Percentiles rank a stretch among this genome's conserved stretches.
Evolutionary conservation across 345 rosid genomes (phyloP).

Genomic region (Angophora floribunda): DNA sequence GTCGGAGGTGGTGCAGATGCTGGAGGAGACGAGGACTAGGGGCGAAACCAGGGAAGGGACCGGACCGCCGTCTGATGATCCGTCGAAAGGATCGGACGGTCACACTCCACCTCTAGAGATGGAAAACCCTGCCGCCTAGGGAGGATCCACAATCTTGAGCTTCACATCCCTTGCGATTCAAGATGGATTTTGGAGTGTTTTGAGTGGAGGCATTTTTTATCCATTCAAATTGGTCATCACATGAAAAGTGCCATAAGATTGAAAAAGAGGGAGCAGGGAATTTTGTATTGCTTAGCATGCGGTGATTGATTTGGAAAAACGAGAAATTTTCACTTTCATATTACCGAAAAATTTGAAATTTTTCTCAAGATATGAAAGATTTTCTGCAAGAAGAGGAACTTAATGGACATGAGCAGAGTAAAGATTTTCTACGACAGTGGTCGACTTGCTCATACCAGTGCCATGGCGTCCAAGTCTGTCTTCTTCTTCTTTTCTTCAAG

Average conservation of each 20-base stretch:
- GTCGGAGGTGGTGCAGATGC: slow-evolving; percentile 79
- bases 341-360: not conserved
- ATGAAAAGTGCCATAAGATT: not conserved
- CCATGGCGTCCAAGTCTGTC: not conserved
- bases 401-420: not conserved
- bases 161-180: not conserved
- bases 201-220: not conserved
- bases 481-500: not conserved
- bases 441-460: not conserved
- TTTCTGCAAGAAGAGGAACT: not conserved
- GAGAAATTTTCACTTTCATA: not conserved
- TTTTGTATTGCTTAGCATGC: not conserved
- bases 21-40: slow-evolving; percentile 63
- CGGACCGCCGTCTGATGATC: slow-evolving; percentile 82
- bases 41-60: slow-evolving; percentile 72
- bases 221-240: not conserved
- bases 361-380: not conserved
- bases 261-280: not conserved
- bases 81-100: slow-evolving; percentile 73
- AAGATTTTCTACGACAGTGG: not conserved
- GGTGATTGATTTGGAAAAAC: not conserved
- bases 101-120: slow-evolving; percentile 66
- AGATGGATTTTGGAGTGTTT: not conserved
- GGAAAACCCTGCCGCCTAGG: slow-evolving; percentile 36
- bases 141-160: slow-evolving; percentile 34